Evolutionary conservation across 179 eudicot genomes (phyloP), one percentile per base, ranked within the genome.

Genomic region (Carnegiea gigantea): DNA sequence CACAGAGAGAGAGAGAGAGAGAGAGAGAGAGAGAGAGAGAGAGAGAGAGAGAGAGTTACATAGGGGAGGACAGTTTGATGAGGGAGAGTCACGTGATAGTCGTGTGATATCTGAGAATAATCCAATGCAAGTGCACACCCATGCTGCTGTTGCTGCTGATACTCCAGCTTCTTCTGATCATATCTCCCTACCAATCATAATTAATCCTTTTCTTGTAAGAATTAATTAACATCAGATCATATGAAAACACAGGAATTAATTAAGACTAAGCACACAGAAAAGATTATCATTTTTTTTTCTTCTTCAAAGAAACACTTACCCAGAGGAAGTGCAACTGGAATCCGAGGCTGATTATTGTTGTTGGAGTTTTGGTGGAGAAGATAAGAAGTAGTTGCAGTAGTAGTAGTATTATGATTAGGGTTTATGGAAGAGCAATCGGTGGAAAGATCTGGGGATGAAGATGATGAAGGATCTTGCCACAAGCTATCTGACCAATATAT

Each of bases 11-110:
- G 53, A 49, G 53, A 49, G 53, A 65, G 71, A 75, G 76, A 79
- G 59, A 78, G 57, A 67, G 80, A 78, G 80, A 78, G 80, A 67
- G 43, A 49, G 53, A 49, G 53, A 49, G 53, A 49, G 53, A 65
- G 71, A 75, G 76, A 79, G 59, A 78, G 57, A 67, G 80, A 78
- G 80, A 78, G 80, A 67, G 43, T 26, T 26, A 67, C 40, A 67
- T 26, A 67, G 40, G 38, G 72, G 36, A 26, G 72, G 28, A 28
- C 72, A 26, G 36, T 26, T 6, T 67, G 72, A 26, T 26, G 72
- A 67, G 40, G 72, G 23, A 28, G 38, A 67, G 72, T 14, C 40
- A 67, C 40, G 72, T 67, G 40, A 28, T 26, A 67, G 20, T 67
- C 72, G 9, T 67, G 72, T 14, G 72, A 67, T 5, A 67, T 67